These are phyloP conservation scores for Rhododendron molle DNA, from an alignment of 148 eudicot species.

Conservation along the genomic window DNA sequence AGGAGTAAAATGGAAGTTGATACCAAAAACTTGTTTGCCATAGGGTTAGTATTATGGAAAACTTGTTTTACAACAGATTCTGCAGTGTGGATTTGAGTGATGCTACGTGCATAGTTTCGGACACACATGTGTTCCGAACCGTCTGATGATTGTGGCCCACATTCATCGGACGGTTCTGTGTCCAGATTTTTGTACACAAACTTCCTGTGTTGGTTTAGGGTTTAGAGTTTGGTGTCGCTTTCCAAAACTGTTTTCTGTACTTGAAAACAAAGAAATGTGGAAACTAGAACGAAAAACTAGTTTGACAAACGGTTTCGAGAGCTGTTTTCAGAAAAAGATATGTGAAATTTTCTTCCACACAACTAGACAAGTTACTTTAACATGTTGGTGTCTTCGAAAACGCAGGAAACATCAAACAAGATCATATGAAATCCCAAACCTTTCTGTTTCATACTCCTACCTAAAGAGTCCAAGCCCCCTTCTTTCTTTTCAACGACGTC, in stretches of 20 bases:
- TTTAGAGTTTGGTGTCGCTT: not conserved
- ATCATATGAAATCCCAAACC: not conserved
- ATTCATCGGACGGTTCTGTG: not conserved
- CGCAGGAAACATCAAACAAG: not conserved
- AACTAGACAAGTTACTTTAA: not conserved
- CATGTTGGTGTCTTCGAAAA: not conserved
- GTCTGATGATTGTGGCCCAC: not conserved
- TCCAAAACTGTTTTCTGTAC: not conserved
- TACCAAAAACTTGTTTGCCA: not conserved
- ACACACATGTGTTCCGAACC: not conserved
- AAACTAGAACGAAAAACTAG: not conserved
- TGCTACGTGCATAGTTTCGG: not conserved
- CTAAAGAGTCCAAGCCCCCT: constrained; percentile 45
- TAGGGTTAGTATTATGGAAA: not conserved
- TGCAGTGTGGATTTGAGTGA: not conserved
- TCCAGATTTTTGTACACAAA: not conserved
- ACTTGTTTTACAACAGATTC: no score
- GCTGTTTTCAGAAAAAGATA: not conserved
- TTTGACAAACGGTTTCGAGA: not conserved
- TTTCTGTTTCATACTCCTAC: constrained; percentile 13
- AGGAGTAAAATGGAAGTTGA: not conserved
- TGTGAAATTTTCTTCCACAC: not conserved
- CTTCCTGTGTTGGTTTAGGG: not conserved
- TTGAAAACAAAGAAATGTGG: not conserved
- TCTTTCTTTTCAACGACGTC: constrained; percentile 42